Evolutionary conservation across 2,329 filamentous ascomycete species (phyloP).

Genomic region (Alternaria gansuensis): DNA sequence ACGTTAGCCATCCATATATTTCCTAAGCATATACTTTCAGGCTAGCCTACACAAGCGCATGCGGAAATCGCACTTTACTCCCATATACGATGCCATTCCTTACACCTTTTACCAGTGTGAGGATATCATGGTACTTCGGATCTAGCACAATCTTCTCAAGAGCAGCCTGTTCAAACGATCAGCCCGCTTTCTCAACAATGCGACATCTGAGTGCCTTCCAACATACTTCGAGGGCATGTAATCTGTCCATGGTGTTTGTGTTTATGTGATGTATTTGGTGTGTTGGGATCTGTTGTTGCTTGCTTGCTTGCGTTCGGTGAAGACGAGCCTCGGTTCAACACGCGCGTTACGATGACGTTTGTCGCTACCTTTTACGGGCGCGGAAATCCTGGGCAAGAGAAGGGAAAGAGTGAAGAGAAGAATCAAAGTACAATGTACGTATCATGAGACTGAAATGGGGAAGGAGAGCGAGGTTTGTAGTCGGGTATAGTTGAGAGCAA

Average conservation of each 20-base stretch:
- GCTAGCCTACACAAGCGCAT: conserved; percentile 79
- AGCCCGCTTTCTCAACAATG: conserved; percentile 5
- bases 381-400: not conserved
- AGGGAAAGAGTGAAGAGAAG: not conserved
- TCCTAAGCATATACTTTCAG: not conserved
- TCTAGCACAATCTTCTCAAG: conserved; percentile 82
- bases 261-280: conserved; percentile 3
- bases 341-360: conserved; percentile 31
- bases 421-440: not conserved
- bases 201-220: not conserved
- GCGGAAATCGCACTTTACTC: conserved; percentile 96
- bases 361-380: conserved; percentile 16
- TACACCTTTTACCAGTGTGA: conserved; percentile 88
- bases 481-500: conserved; percentile 25
- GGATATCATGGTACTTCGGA: conserved; percentile 82
- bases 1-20: conserved; percentile 6
- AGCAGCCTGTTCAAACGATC: conserved; percentile 62
- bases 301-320: conserved; percentile 17
- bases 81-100: conserved; percentile 98
- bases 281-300: conserved; percentile 9
- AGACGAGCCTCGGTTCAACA: conserved; percentile 39
- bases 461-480: conserved; percentile 20
- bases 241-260: conserved; percentile 40
- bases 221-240: conserved; percentile 47
- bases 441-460: conserved; percentile 23